Conservation (phyloP, 2,329 filamentous ascomycete species). For the Neurospora sp. region DNA sequence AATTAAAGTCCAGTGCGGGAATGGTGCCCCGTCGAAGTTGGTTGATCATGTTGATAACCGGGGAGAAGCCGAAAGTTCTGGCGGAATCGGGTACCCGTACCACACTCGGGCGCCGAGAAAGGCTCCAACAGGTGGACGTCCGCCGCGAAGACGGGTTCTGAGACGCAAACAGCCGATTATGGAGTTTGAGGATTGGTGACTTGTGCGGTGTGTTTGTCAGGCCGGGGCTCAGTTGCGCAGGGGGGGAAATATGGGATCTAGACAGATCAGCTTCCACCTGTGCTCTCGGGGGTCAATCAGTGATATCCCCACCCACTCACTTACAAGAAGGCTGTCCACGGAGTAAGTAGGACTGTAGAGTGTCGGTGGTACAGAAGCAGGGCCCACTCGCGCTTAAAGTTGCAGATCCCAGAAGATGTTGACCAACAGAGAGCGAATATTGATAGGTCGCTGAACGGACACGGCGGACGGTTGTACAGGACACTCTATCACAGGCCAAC, state of each 20-base stretch:
- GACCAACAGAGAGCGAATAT: neutral
- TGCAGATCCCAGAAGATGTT: neutral
- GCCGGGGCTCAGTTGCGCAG: neutral
- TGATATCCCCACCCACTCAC: neutral
- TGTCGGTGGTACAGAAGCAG: neutral
- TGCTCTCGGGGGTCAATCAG: neutral
- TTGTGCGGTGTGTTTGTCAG: neutral
- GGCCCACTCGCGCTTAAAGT: neutral
- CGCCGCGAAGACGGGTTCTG: neutral
- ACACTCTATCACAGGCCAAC: neutral
- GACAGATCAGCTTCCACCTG: neutral
- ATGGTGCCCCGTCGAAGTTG: neutral
- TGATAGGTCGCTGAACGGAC: neutral
- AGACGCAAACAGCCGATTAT: neutral
- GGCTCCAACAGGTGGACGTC: neutral
- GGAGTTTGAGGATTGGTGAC: neutral
- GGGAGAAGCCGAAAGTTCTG: neutral
- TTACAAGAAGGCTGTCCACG: neutral
- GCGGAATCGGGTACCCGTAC: neutral
- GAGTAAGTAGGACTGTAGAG: neutral
- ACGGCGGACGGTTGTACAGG: neutral
- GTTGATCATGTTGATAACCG: neutral
- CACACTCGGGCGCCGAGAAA: neutral
- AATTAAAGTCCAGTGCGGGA: neutral
- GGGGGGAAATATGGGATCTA: neutral